Evolutionary conservation across 495 filamentous ascomycete genomes (phyloP).

Genomic region (Neohortaea acidophila): DNA sequence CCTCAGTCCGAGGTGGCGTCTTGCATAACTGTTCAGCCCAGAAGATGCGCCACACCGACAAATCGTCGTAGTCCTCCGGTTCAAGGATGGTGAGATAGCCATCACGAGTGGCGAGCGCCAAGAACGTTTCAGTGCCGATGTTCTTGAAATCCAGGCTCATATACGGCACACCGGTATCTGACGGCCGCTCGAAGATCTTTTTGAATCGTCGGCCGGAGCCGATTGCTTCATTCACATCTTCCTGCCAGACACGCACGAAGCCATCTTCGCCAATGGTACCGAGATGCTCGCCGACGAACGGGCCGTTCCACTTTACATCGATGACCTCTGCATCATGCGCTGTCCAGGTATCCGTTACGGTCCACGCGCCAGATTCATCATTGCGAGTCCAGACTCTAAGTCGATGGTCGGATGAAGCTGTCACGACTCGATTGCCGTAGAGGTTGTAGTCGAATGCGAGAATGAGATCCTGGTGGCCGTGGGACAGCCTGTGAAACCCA

Average conservation of each 20-base stretch:
- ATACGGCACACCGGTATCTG: constrained; percentile 45
- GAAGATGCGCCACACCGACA: constrained; percentile 58
- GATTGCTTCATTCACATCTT: constrained; percentile 60
- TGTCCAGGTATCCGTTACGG: constrained; percentile 70
- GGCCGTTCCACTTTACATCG: constrained; percentile 73
- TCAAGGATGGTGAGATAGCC: constrained; percentile 69
- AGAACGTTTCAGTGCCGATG: constrained; percentile 53
- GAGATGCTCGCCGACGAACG: constrained; percentile 45
- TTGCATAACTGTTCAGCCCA: constrained; percentile 53
- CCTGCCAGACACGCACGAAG: constrained; percentile 76
- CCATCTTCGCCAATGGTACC: constrained; percentile 70
- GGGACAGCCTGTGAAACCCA: constrained; percentile 27
- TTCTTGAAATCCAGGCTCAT: constrained; percentile 72
- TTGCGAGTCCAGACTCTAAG: constrained; percentile 81
- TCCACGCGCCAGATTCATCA: constrained; percentile 55
- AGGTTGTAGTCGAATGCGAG: constrained; percentile 49
- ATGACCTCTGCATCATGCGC: constrained; percentile 85
- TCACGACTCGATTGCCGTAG: constrained; percentile 80
- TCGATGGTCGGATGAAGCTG: constrained; percentile 80
- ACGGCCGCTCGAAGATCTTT: constrained; percentile 40
- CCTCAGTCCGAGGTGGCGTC: constrained; percentile 52
- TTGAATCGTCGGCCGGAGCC: constrained; percentile 65
- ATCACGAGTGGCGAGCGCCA: constrained; percentile 69
- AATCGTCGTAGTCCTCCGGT: constrained; percentile 68
- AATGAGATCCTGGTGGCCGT: constrained; percentile 55